Evolutionary conservation across 1,139 yeast genomes (phyloP), one percentile per base, ranked within the genome.

Genomic region (Schwanniomyces etchellsii): DNA sequence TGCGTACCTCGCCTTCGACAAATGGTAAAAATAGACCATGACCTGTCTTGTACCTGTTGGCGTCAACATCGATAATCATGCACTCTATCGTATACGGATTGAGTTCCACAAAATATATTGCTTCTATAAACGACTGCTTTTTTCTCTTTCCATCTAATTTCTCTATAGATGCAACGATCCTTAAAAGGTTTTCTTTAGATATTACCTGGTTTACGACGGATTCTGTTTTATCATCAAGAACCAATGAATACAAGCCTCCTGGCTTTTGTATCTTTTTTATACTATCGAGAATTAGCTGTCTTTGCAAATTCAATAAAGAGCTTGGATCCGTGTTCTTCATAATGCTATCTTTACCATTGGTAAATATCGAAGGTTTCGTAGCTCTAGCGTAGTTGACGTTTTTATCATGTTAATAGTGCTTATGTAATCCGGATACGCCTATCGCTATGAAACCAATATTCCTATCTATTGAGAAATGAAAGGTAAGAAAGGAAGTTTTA

Each of bases 151-250:
- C 55, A 37, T 64, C 72, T 12, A 67, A 47, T 39, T 50, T 50
- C 35, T 67, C 74, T 9, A 67, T 48, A 3, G 67, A 53, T 2
- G 73, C 61, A 5, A 67, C 73, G 10, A 66, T 46, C 25, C 74
- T 47, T 10, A 67, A 46, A 24, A 67, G 42, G 25, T 52, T 57
- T 25, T 61, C 70, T 38, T 64, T 64, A 28, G 59, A 41, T 12
- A 65, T 38, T 17, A 65, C 63, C 31, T 52, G 53, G 35, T 52
- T 52, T 29, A 67, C 36, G n/a, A 60, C 44, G 4, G 55, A 32
- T 43, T 64, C 69, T 16, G 65, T 57, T 24, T 50, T 48, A 20
- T 54, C 59, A 39, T 67, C 74, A 20, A 65, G 44, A 13, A 67
- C 49, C 36, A 67, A 52, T 18, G 60, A 57, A 42, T 64, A 64